These are phyloP conservation scores for Dothideomycetes sp. DNA, from an alignment of 2,329 filamentous ascomycete genomes.

Conservation along the genomic window DNA sequence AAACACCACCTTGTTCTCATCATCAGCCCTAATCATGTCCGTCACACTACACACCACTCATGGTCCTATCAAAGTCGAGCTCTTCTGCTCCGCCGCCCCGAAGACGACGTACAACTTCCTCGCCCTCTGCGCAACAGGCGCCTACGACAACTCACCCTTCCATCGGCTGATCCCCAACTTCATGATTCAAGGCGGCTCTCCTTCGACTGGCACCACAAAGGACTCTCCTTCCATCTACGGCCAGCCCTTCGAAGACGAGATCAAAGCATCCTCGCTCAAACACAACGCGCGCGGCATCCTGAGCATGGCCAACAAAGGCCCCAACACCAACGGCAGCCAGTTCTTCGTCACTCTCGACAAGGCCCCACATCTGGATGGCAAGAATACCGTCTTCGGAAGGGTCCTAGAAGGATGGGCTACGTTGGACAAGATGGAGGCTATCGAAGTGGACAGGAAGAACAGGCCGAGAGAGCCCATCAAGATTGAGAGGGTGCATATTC, in stretches of 20 bases:
- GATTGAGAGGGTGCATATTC: constrained; percentile 61
- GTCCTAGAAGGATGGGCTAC: constrained; percentile 50
- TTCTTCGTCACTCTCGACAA: constrained; percentile 74
- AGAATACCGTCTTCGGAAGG: constrained; percentile 76
- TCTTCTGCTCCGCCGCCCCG: constrained; percentile 91
- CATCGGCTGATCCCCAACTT: constrained; percentile 72
- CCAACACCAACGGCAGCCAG: constrained; percentile 84
- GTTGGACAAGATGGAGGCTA: constrained; percentile 58
- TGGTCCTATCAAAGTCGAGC: constrained; percentile 86
- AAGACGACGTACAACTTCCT: constrained; percentile 88
- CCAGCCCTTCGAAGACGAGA: constrained; percentile 66
- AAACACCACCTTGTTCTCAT: no score
- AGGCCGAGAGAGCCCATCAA: constrained; percentile 55
- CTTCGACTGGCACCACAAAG: constrained; percentile 27
- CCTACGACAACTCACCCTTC: constrained; percentile 65
- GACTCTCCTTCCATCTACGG: constrained; percentile 56
- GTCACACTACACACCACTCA: constrained; percentile 69
- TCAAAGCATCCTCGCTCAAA: constrained; percentile 60
- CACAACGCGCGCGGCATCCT: constrained; percentile 87
- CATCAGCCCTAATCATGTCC: constrained; percentile 31
- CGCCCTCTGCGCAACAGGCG: constrained; percentile 68
- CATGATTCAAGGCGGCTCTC: constrained; percentile 66
- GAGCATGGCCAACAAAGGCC: constrained; percentile 92
- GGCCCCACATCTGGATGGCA: constrained; percentile 69
- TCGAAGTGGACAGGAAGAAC: constrained; percentile 69